Evolutionary conservation across 2,329 filamentous ascomycete genomes (phyloP).

Genomic region (Juglanconis sp.): DNA sequence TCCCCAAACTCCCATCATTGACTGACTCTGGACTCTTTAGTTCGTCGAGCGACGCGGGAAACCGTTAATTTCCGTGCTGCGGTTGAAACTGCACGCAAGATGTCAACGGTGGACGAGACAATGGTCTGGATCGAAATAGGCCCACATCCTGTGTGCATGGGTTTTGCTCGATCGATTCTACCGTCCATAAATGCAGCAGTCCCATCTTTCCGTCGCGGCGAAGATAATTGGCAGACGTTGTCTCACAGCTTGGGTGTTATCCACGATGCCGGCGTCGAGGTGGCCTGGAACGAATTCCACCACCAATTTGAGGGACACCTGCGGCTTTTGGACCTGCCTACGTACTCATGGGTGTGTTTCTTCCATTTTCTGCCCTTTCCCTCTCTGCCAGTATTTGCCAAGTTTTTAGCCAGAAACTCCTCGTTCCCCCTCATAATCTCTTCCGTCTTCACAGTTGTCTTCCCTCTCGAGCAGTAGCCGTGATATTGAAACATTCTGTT

Average conservation of each 20-base stretch:
- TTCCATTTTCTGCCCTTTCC: too few relatives aligned
- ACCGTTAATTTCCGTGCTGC: conserved; percentile 63
- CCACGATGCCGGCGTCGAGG: conserved; percentile 53
- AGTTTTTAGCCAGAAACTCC: too few relatives aligned
- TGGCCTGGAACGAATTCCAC: conserved; percentile 63
- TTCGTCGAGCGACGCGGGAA: conserved; percentile 40
- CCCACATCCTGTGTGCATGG: conserved; percentile 61
- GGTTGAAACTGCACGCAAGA: conserved; percentile 2
- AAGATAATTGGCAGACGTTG: conserved; percentile 57
- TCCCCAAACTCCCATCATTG: too few relatives aligned
- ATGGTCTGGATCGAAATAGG: conserved; percentile 62
- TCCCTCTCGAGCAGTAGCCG: too few relatives aligned
- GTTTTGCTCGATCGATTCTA: conserved; percentile 56
- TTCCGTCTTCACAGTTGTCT: too few relatives aligned
- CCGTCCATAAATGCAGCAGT: conserved; percentile 38
- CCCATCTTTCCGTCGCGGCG: conserved; percentile 51
- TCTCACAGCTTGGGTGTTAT: conserved; percentile 44
- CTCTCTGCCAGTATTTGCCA: too few relatives aligned
- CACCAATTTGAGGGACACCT: conserved; percentile 56
- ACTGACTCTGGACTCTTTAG: too few relatives aligned
- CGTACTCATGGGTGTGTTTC: conserved; percentile 52
- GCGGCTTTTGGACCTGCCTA: conserved; percentile 61
- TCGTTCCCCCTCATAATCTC: too few relatives aligned
- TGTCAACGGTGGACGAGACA: conserved; percentile 1
- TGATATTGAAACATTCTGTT: too few relatives aligned